A percentile compares a stretch with the other conserved stretches of the same genome.
These are phyloP conservation scores for Globisporangium iwayamae DNA, from an alignment of 352 stramenopile species.

Conservation along the genomic window DNA sequence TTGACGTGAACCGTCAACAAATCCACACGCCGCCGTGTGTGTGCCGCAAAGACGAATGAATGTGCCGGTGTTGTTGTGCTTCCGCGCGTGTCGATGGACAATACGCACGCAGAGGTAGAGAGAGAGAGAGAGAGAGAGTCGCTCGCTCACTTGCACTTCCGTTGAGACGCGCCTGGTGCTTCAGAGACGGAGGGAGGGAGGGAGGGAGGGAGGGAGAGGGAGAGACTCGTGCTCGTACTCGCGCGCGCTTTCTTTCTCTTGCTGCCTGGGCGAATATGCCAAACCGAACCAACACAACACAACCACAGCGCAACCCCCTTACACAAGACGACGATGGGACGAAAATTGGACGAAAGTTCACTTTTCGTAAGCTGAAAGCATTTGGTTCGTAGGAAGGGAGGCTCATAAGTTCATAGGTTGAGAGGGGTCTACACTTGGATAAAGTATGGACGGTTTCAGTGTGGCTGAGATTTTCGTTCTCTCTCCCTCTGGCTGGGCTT, in stretches of 20 bases:
- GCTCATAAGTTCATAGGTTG: not conserved
- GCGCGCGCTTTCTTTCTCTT: not conserved
- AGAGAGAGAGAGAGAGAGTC: not conserved
- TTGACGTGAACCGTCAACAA: not conserved
- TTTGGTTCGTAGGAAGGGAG: not conserved
- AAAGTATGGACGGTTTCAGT: not conserved
- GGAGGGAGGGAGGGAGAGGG: not conserved
- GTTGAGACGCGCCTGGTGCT: not conserved
- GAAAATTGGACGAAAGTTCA: not conserved
- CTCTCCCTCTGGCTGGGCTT: not conserved
- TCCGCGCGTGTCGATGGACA: not conserved
- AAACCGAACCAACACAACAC: not conserved
- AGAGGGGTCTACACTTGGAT: not conserved
- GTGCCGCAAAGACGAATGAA: not conserved
- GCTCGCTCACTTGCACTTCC: not conserved
- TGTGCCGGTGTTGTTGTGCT: not conserved
- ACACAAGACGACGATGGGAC: not conserved
- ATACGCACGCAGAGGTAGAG: not conserved
- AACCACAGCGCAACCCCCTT: not conserved
- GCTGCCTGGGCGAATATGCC: not conserved
- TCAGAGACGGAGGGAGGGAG: not conserved
- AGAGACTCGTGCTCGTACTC: not conserved
- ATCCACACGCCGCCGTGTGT: not conserved
- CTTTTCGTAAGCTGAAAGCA: too few species aligned
- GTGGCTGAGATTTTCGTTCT: not conserved